Evolutionary conservation across 2,329 filamentous ascomycete species (phyloP).

Genomic region (Venturia effusa): DNA sequence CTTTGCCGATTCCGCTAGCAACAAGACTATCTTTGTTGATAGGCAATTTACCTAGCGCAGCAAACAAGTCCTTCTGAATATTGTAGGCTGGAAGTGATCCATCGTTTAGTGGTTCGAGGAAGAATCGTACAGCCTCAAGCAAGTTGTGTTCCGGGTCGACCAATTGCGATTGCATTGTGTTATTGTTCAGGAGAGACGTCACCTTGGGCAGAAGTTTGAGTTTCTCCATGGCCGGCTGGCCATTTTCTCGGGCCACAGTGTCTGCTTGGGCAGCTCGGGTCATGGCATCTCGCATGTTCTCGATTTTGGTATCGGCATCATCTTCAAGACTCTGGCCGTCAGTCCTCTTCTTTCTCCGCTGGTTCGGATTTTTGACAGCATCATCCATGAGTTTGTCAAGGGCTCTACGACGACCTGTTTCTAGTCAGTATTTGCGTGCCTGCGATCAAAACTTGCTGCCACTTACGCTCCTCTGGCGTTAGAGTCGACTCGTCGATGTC

Average conservation of each 20-base stretch:
- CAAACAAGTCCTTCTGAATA: conserved; percentile 91
- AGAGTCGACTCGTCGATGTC: conserved; percentile 67
- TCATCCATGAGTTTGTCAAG: conserved; percentile 82
- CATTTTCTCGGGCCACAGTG: conserved; percentile 66
- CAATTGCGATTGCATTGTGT: conserved; percentile 70
- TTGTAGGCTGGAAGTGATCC: conserved; percentile 92
- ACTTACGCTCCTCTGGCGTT: conserved; percentile 70
- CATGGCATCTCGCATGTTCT: conserved; percentile 80
- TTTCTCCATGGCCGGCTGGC: conserved; percentile 81
- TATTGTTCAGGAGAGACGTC: conserved; percentile 70
- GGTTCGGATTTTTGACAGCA: conserved; percentile 72
- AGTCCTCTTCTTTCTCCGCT: conserved; percentile 61
- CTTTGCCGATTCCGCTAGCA: conserved; percentile 89
- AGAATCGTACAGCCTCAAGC: conserved; percentile 89
- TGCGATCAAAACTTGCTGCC: neutral
- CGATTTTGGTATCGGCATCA: conserved; percentile 81
- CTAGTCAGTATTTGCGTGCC: conserved; percentile 13
- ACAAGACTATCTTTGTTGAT: conserved; percentile 85
- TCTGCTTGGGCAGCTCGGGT: conserved; percentile 80
- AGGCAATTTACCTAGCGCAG: conserved; percentile 65
- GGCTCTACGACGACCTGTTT: conserved; percentile 54
- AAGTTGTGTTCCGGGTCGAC: conserved; percentile 94
- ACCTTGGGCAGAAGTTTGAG: conserved; percentile 89
- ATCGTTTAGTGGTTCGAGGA: conserved; percentile 89
- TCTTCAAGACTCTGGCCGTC: conserved; percentile 72